Percentiles rank a stretch among this genome's conserved stretches.
Conservation (phyloP, 176 grass and related monocot genomes). For the Juncus effusus region DNA sequence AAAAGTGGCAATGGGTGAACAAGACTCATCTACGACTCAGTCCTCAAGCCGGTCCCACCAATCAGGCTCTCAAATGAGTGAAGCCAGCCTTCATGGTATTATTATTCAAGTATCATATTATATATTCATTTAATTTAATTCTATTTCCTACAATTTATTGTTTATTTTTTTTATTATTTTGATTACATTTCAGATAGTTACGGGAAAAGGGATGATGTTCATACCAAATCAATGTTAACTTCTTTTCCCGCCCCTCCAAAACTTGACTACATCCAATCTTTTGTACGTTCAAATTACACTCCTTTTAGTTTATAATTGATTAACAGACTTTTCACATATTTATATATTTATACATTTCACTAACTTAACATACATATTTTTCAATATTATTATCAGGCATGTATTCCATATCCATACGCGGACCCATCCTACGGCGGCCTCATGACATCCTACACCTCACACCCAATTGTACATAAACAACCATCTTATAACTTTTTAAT, state of each 20-base stretch:
- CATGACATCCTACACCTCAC: constrained; percentile 49
- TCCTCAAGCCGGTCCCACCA: constrained; percentile 55
- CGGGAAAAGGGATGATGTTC: constrained; percentile 46
- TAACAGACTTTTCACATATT: constrained; percentile 16
- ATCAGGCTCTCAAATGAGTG: constrained; percentile 62
- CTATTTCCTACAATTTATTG: constrained; percentile 2
- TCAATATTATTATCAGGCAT: constrained; percentile 41
- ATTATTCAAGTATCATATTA: constrained; percentile 14
- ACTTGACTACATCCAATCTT: constrained; percentile 51
- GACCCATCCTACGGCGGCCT: constrained; percentile 58
- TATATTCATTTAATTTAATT: not conserved
- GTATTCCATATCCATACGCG: constrained; percentile 63
- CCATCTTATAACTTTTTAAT: constrained; percentile 25
- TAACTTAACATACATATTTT: constrained; percentile 33
- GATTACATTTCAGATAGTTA: constrained; percentile 45
- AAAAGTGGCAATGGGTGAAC: constrained; percentile 37
- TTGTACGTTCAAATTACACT: constrained; percentile 43
- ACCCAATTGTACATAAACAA: constrained; percentile 54
- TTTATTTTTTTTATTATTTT: constrained; percentile 24
- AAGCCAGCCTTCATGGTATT: constrained; percentile 34
- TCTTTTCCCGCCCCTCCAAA: constrained; percentile 39
- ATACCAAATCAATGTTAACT: constrained; percentile 68
- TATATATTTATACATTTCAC: constrained; percentile 15
- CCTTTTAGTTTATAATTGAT: not conserved
- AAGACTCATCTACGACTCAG: constrained; percentile 47